phyloP scores from a whole-genome alignment of 257 asterid species.

The Plantago major region DNA sequence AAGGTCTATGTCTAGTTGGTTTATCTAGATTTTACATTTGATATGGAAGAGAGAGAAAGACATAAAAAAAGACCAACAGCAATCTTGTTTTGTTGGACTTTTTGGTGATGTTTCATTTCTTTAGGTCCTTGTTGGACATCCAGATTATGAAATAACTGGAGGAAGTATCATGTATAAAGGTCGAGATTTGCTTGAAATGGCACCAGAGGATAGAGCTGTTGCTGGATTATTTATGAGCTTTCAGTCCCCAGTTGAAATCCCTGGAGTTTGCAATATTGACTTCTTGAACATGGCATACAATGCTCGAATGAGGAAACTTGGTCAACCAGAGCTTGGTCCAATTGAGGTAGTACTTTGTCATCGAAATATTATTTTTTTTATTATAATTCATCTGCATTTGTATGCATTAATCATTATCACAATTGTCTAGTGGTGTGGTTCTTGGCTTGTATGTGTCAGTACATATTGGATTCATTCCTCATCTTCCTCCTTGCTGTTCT shows the following conservation, averaged over 20 bases:
- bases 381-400: background rate
- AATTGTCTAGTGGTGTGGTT: too few relatives aligned
- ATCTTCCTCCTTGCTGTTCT: too few relatives aligned
- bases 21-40: too few relatives aligned
- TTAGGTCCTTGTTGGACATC: constrained; percentile 99
- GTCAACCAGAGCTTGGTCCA: constrained; percentile 88
- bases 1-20: too few relatives aligned
- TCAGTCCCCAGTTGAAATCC: constrained; percentile 94
- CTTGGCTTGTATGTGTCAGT: too few relatives aligned
- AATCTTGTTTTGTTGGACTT: constrained; percentile 18
- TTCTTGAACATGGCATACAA: constrained; percentile 96
- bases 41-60: too few relatives aligned
- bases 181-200: constrained; percentile 85
- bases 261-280: constrained; percentile 94
- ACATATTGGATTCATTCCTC: too few relatives aligned
- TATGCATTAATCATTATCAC: too few relatives aligned
- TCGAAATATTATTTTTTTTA: background rate
- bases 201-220: constrained; percentile 88
- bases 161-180: constrained; percentile 85
- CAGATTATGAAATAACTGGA: constrained; percentile 90
- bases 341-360: constrained; percentile 56
- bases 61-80: too few relatives aligned
- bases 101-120: constrained; percentile 25
- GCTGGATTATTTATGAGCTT: constrained; percentile 98
- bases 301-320: constrained; percentile 74